A percentile compares a stretch with the other conserved stretches of the same genome.
Conservation (phyloP, 2,329 filamentous ascomycete genomes). For the Ceratocystis papillata region DNA sequence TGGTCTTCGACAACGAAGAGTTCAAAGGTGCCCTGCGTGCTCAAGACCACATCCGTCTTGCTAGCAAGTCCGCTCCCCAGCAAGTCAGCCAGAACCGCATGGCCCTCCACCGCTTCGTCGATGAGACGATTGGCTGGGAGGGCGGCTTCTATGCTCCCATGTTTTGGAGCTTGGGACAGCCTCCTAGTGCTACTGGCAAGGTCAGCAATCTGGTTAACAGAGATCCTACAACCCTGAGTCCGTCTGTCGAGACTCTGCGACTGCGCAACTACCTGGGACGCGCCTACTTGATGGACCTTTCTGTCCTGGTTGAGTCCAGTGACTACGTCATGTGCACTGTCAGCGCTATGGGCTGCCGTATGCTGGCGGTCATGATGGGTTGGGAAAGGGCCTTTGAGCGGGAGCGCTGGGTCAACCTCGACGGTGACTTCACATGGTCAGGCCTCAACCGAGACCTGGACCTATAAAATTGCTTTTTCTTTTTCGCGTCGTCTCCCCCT, state of each 20-base stretch:
- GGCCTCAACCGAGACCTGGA: conserved; percentile 33
- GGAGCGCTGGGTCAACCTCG: conserved; percentile 66
- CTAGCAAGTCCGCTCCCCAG: conserved; percentile 46
- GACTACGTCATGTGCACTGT: conserved; percentile 69
- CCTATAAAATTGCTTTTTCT: conserved; percentile 12
- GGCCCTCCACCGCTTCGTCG: conserved; percentile 55
- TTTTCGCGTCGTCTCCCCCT: neutral
- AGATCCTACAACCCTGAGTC: conserved; percentile 30
- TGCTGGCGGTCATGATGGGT: conserved; percentile 78
- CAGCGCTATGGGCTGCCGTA: conserved; percentile 58
- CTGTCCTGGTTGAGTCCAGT: conserved; percentile 56
- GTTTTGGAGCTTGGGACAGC: conserved; percentile 66
- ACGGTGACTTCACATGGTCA: conserved; percentile 56
- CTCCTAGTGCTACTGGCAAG: conserved; percentile 32
- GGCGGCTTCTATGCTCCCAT: conserved; percentile 74
- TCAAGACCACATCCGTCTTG: conserved; percentile 66
- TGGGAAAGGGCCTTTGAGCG: conserved; percentile 57
- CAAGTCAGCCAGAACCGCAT: conserved; percentile 36
- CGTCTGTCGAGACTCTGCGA: conserved; percentile 47
- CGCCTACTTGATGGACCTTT: conserved; percentile 73
- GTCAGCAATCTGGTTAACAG: conserved; percentile 33
- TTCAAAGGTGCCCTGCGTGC: conserved; percentile 49
- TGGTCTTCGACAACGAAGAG: conserved; percentile 57
- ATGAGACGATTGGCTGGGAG: conserved; percentile 75
- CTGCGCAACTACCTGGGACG: conserved; percentile 64